Base-by-base conservation (phyloP, 2,329 filamentous ascomycete genomes). In the Aspergillus candidus region DNA sequence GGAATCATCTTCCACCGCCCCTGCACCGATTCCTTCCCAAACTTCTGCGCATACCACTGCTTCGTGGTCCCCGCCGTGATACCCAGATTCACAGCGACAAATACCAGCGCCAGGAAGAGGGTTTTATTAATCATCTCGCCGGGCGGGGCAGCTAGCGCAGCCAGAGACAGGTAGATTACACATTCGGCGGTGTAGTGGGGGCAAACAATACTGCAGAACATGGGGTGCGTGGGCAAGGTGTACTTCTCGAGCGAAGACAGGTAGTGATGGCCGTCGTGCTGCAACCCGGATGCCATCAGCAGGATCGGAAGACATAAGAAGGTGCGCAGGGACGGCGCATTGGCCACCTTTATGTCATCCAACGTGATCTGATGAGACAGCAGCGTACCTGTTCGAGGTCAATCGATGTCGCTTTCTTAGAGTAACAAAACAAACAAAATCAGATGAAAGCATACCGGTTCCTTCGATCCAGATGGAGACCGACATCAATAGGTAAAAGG, bases 161-260 rank as follows among this genome's bases (percentile, higher is more conserved):
- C 78, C 52, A 98, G 69, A n/a, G 84, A 77, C 14, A 89, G 61
- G 63, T 98, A 97, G 46, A 96, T 80, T 33, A 85, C 62, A 60
- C 87, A 90, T 69, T 97, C 93, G 58, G 84, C 88, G 3, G 86
- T 86, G 66, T 97, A 98, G 68, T 98, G 93, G 13, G 93, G 89
- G 56, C 86, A 94, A 32, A 96, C 69, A 15, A 94, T 66, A 45
- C 75, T 72, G 35, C 73, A 72, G 65, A 97, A 98, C 45, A 85
- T 69, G 3, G 83, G 82, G 47, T 84, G 76, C 2, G 76, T 71
- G 0, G 91, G 91, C 17, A 97, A 74, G 10, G 85, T 86, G 67
- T 98, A 97, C 60, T 89, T 91, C 61, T 80, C 79, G 47, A 93
- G 69, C 32, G 77, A 76, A 34, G 82, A 80, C 14, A 93, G 76